A percentile compares a stretch with the other conserved stretches of the same genome.
Conservation (phyloP, 306 rosid genomes). For the Astragalus glycyphyllos region DNA sequence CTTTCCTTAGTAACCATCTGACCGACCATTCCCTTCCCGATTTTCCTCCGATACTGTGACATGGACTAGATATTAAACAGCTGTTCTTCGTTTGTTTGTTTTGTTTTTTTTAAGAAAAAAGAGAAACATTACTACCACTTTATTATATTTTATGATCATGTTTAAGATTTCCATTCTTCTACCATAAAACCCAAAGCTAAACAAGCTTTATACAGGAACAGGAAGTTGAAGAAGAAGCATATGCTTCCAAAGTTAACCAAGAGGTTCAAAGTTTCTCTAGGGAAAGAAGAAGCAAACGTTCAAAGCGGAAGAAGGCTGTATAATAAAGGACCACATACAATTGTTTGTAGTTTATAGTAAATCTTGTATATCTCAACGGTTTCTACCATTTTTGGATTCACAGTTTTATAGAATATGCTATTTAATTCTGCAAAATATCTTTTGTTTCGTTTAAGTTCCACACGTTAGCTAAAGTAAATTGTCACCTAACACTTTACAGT, state of each 20-base stretch:
- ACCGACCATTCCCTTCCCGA: background rate
- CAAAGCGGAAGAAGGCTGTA: slow-evolving; percentile 88
- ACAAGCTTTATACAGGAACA: slow-evolving; percentile 59
- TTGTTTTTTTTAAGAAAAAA: background rate
- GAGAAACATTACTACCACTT: background rate
- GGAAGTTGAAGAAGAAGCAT: slow-evolving; percentile 66
- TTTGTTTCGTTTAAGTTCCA: slow-evolving; percentile 10
- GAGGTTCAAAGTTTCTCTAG: slow-evolving; percentile 64
- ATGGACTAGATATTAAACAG: background rate
- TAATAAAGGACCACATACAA: slow-evolving; percentile 47
- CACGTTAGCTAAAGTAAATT: slow-evolving; percentile 21
- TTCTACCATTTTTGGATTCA: slow-evolving; percentile 62
- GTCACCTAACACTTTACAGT: slow-evolving; percentile 31
- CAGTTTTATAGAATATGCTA: slow-evolving; percentile 59
- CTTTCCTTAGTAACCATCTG: slow-evolving; percentile 10
- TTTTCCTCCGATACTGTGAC: background rate
- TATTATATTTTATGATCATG: slow-evolving; percentile 7
- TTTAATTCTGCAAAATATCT: slow-evolving; percentile 36
- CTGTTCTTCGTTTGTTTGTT: too few species aligned
- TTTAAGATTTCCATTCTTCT: slow-evolving; percentile 21
- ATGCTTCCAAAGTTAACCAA: slow-evolving; percentile 58
- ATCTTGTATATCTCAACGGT: slow-evolving; percentile 65
- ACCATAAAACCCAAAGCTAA: slow-evolving; percentile 40
- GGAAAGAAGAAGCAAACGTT: slow-evolving; percentile 94
- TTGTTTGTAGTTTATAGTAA: slow-evolving; percentile 73